Conservation (phyloP, 2,329 filamentous ascomycete species). For the Stagonosporopsis vannaccii region DNA sequence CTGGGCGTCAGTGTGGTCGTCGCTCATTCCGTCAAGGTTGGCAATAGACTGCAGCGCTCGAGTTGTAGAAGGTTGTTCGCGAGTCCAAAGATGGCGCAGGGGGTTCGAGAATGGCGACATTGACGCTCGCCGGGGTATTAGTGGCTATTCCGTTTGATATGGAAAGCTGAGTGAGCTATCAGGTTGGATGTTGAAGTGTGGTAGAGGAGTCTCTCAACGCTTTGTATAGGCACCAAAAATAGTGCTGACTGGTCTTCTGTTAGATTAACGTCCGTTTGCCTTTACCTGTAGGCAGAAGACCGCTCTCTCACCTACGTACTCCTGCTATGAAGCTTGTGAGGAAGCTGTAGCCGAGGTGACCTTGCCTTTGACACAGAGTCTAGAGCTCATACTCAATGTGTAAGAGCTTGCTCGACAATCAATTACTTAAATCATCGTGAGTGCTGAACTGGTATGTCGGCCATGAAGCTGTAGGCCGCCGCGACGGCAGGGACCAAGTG, state of each 20-base stretch:
- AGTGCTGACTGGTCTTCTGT: background rate
- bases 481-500: background rate
- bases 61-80: background rate
- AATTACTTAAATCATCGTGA: background rate
- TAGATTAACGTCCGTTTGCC: background rate
- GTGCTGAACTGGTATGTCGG: background rate
- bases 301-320: constrained; percentile 9
- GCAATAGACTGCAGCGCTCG: background rate
- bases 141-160: background rate
- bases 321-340: background rate
- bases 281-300: constrained; percentile 11
- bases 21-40: constrained; percentile 4
- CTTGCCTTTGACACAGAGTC: background rate
- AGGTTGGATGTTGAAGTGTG: background rate
- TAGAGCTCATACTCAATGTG: background rate
- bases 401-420: background rate
- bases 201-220: background rate
- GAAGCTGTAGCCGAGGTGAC: background rate
- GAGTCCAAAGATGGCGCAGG: background rate
- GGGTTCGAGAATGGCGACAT: constrained; percentile 3
- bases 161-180: background rate
- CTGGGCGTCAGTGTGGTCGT: background rate
- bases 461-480: background rate
- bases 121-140: background rate
- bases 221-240: background rate